A percentile compares a stretch with the other conserved stretches of the same genome.
Evolutionary conservation across 148 eudicot species (phyloP).

Genomic region (Silene latifolia): DNA sequence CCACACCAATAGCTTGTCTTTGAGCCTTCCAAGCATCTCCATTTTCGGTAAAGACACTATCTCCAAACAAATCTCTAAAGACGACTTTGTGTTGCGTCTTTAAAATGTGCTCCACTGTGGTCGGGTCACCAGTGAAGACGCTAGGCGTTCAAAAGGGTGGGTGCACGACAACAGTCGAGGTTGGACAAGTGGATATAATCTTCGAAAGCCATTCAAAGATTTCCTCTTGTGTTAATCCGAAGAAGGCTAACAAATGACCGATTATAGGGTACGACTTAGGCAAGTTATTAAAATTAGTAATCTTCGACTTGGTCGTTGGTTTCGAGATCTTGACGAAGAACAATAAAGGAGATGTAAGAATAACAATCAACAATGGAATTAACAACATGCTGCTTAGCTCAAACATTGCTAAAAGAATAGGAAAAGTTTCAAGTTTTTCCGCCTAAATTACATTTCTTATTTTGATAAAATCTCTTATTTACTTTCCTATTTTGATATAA

Average conservation of each 20-base stretch:
- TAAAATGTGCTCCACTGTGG: background rate
- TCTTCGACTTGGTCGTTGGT: too few species aligned
- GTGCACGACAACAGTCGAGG: background rate
- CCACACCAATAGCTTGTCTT: constrained; percentile 34
- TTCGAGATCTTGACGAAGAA: too few species aligned
- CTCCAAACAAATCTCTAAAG: constrained; percentile 34
- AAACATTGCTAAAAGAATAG: too few species aligned
- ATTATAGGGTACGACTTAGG: background rate
- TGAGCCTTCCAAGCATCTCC: constrained; percentile 47
- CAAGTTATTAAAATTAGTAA: too few species aligned
- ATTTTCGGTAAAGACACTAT: constrained; percentile 37
- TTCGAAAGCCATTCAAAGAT: too few species aligned
- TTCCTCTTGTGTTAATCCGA: background rate
- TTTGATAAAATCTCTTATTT: too few species aligned
- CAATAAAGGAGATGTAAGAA: too few species aligned
- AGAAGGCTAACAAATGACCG: background rate
- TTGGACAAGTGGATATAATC: background rate
- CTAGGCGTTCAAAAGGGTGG: background rate
- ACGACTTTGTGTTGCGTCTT: background rate
- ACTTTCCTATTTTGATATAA: too few species aligned
- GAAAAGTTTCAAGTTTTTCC: too few species aligned
- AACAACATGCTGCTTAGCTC: too few species aligned
- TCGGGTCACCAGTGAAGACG: background rate
- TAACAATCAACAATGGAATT: too few species aligned
- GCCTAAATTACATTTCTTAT: too few species aligned